Evolutionary conservation across 495 filamentous ascomycete genomes (phyloP).

Genomic region (Gamarada debralockiae): DNA sequence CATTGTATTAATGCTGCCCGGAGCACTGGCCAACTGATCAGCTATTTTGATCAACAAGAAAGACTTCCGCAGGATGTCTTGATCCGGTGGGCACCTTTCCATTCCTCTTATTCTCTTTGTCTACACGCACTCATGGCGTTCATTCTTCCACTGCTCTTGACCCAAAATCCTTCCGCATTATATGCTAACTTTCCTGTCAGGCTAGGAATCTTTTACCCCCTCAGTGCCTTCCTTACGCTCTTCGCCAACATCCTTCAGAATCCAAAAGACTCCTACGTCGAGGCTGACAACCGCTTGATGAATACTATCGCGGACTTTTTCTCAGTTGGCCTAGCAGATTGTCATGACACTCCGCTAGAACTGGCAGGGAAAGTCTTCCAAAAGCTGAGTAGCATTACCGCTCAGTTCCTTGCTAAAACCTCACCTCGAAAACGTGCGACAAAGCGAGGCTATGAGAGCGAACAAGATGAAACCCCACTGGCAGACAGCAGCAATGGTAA

Average conservation of each 20-base stretch:
- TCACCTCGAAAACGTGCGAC: too few relatives aligned
- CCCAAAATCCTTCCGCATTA: too few relatives aligned
- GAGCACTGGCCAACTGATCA: too few relatives aligned
- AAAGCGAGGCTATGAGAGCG: too few relatives aligned
- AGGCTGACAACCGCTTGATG: neutral
- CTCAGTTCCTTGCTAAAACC: too few relatives aligned
- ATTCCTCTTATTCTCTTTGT: neutral
- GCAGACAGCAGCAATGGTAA: too few relatives aligned
- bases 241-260: constrained; percentile 45
- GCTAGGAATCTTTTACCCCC: constrained; percentile 17
- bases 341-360: constrained; percentile 50
- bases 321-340: constrained; percentile 45
- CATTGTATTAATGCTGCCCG: constrained; percentile 1
- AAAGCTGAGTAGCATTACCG: neutral
- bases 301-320: neutral
- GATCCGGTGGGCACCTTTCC: too few relatives aligned
- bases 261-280: constrained; percentile 37
- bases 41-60: too few relatives aligned
- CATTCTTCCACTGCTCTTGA: neutral
- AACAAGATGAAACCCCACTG: too few relatives aligned
- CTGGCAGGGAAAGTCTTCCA: constrained; percentile 41
- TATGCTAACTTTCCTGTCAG: neutral
- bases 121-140: neutral
- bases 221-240: constrained; percentile 36
- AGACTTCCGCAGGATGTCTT: too few relatives aligned